Evolutionary conservation across 139 green algal genomes (phyloP), one percentile per base, ranked within the genome.

Genomic region (Penium margaritaceum): DNA sequence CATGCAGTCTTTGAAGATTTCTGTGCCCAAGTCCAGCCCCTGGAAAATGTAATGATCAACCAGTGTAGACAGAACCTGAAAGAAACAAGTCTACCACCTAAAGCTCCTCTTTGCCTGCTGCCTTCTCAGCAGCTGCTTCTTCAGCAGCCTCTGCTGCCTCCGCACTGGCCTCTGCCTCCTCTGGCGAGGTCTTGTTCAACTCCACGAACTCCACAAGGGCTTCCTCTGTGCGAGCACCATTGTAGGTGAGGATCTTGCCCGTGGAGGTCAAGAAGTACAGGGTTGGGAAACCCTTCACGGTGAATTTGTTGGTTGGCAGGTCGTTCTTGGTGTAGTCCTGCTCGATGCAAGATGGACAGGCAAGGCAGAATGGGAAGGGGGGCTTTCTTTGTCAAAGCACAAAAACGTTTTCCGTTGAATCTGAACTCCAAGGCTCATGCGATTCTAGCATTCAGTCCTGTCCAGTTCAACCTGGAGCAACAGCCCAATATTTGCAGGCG

Each of bases 251-350:
- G 7, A 79, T 63, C 61, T 70, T 57, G 32, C 72, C 72, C 5
- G 38, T 21, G 7, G 54, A 36, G 4, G 51, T 57, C 34, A 61
- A 43, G 33, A 79, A 64, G 61, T 67, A 74, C 63, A 79, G 35
- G 0, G 72, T 79, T 4, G 72, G 72, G 38, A 79, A 79, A 5
- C 72, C 72, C 55, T 77, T 77, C 17, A 77, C 70, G 3, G 35
- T 30, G 55, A 79, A 79, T 0, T 37, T 64, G 0, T 63, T 65
- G 63, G 21, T 74, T 4, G 72, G 62, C 5, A 79, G 19, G 37
- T 79, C 72, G 62, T 79, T 79, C 0, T 32, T 39, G 29, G 64
- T 72, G 24, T 62, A 62, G 30, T 79, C 70, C 70, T 77, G 55
- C 4, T 72, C 6, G 39, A 12, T 9, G 54, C 12, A 12, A 51